These are phyloP conservation scores for Eremothecium cymbalariae DNA, from an alignment of 1,139 yeast genomes.

Conservation along the genomic window DNA sequence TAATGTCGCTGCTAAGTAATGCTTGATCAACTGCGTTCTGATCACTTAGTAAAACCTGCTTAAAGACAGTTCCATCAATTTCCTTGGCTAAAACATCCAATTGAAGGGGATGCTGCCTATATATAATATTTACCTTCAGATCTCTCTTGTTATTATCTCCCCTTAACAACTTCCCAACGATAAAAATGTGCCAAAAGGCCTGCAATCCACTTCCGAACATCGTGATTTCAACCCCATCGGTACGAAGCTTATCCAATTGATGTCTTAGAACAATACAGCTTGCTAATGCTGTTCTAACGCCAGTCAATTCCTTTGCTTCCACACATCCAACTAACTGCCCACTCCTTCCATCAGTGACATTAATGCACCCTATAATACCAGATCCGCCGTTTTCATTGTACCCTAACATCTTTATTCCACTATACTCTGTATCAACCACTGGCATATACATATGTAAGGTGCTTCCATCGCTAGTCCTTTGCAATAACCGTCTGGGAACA, in stretches of 20 bases:
- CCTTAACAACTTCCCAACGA: conserved; percentile 40
- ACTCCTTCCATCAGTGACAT: conserved; percentile 41
- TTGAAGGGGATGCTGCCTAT: conserved; percentile 38
- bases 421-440: conserved; percentile 24
- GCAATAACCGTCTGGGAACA: conserved; percentile 12
- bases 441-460: conserved; percentile 60
- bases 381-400: conserved; percentile 45
- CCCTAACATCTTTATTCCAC: conserved; percentile 39
- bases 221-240: conserved; percentile 15
- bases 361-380: conserved; percentile 47
- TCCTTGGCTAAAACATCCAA: conserved; percentile 33
- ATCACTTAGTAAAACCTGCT: conserved; percentile 19
- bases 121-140: conserved; percentile 40
- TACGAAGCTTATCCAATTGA: conserved; percentile 18
- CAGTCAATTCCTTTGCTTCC: conserved; percentile 55
- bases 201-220: conserved; percentile 64
- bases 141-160: no score
- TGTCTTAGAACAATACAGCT: conserved; percentile 42
- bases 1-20: conserved; percentile 35
- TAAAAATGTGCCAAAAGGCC: conserved; percentile 55
- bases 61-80: no score
- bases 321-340: conserved; percentile 48
- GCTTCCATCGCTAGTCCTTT: conserved; percentile 12
- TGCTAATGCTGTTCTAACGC: conserved; percentile 61
- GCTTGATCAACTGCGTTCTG: conserved; percentile 12